Conservation (phyloP, 805 yeast genomes). For the Ogataea neopini region DNA sequence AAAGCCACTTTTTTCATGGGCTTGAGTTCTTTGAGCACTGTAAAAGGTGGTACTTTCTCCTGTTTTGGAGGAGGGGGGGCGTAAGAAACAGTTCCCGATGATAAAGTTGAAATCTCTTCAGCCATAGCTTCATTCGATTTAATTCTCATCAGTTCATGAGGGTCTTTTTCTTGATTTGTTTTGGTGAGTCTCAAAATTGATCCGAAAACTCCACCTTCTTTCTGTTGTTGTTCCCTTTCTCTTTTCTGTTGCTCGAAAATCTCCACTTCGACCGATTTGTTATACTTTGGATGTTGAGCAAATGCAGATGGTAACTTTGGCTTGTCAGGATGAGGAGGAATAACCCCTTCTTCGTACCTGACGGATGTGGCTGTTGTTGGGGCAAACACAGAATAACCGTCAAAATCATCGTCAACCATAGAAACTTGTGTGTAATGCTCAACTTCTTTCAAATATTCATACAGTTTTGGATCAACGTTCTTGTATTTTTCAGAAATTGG, state of each 20-base stretch:
- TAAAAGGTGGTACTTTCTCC: conserved; percentile 32
- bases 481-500: conserved; percentile 27
- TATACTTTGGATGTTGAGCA: conserved; percentile 32
- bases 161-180: conserved; percentile 21
- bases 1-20: conserved; percentile 69
- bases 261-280: conserved; percentile 29
- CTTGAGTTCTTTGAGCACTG: conserved; percentile 28
- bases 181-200: conserved; percentile 32
- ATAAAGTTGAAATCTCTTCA: conserved; percentile 13
- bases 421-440: conserved; percentile 12
- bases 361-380: conserved; percentile 27
- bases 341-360: conserved; percentile 41
- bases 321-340: conserved; percentile 52
- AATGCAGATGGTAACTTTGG: conserved; percentile 54
- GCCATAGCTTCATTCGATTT: conserved; percentile 20
- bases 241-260: conserved; percentile 19
- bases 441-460: conserved; percentile 44
- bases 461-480: conserved; percentile 46
- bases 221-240: conserved; percentile 20
- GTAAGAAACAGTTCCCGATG: conserved; percentile 18
- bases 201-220: conserved; percentile 31
- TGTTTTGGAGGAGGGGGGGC: conserved; percentile 33
- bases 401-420: background rate
- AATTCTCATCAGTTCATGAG: conserved; percentile 16
- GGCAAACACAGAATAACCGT: conserved; percentile 24